phyloP scores from a whole-genome alignment of 257 asterid species.

The Capsicum chinense region DNA sequence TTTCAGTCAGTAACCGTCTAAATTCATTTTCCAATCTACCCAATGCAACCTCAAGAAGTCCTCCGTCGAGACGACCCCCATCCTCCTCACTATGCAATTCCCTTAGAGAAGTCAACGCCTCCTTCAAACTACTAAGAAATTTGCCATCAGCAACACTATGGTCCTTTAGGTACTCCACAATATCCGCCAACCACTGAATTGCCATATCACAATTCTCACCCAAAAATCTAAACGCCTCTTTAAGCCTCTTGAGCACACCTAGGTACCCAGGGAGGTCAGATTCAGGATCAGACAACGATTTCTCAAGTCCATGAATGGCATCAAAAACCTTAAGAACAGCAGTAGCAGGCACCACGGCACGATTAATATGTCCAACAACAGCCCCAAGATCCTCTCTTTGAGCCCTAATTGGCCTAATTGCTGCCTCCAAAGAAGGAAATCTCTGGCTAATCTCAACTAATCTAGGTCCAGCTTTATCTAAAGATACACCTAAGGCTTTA shows the following conservation, averaged over 20 bases:
- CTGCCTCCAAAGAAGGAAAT: slow-evolving; percentile 69
- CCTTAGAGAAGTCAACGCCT: slow-evolving; percentile 52
- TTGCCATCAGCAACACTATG: slow-evolving; percentile 72
- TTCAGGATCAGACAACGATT: slow-evolving; percentile 75
- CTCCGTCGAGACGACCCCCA: slow-evolving; percentile 77
- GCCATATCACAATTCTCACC: slow-evolving; percentile 86
- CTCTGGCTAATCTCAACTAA: slow-evolving; percentile 70
- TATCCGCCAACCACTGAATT: slow-evolving; percentile 85
- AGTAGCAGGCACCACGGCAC: slow-evolving; percentile 92
- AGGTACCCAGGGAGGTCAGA: slow-evolving; percentile 68
- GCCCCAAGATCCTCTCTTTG: slow-evolving; percentile 61
- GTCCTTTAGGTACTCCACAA: slow-evolving; percentile 86
- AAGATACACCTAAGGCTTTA: slow-evolving; percentile 52
- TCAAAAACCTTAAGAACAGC: slow-evolving; percentile 95
- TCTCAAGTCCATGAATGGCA: slow-evolving; percentile 87
- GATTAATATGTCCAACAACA: slow-evolving; percentile 79
- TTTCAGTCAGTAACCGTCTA: slow-evolving; percentile 57
- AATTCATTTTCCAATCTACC: slow-evolving; percentile 74
- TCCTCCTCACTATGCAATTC: slow-evolving; percentile 65
- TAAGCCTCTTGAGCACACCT: slow-evolving; percentile 76
- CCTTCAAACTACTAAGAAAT: slow-evolving; percentile 65
- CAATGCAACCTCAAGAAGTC: slow-evolving; percentile 70
- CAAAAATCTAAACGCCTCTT: slow-evolving; percentile 73
- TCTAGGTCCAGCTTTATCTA: slow-evolving; percentile 70
- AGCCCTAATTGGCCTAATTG: slow-evolving; percentile 77